Evolutionary conservation across 2,329 filamentous ascomycete genomes (phyloP).

Genomic region (Parastagonospora avenae): DNA sequence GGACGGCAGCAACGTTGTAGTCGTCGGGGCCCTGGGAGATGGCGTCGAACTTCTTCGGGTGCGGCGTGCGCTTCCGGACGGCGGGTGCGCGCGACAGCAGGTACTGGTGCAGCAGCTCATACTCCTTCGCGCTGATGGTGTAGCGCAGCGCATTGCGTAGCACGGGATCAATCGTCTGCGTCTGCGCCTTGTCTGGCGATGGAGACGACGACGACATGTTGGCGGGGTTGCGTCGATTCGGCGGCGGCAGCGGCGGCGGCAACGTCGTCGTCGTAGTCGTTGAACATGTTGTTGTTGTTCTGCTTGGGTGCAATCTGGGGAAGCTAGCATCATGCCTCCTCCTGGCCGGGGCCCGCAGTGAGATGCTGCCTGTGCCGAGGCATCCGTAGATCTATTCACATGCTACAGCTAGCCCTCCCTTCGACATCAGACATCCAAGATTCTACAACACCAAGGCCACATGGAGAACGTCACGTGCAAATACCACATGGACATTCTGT

Average conservation of each 20-base stretch:
- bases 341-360: too few species aligned
- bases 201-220: slow-evolving; percentile 44
- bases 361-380: too few species aligned
- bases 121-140: slow-evolving; percentile 82
- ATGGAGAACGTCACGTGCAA: too few species aligned
- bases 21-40: slow-evolving; percentile 55
- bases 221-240: slow-evolving; percentile 11
- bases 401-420: not conserved
- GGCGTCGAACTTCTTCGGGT: slow-evolving; percentile 58
- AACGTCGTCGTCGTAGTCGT: slow-evolving; percentile 1
- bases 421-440: too few species aligned
- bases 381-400: not conserved
- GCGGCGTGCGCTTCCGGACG: slow-evolving; percentile 59
- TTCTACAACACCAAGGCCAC: too few species aligned
- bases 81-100: slow-evolving; percentile 73
- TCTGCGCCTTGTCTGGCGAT: slow-evolving; percentile 31
- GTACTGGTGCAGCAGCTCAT: slow-evolving; percentile 82
- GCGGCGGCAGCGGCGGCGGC: slow-evolving; percentile 16
- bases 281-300: slow-evolving; percentile 8
- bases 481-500: too few species aligned
- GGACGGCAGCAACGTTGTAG: slow-evolving; percentile 55
- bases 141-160: slow-evolving; percentile 86
- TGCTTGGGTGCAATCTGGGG: slow-evolving; percentile 18
- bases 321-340: slow-evolving; percentile 8
- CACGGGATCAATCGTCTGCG: slow-evolving; percentile 64